A percentile compares a stretch with the other conserved stretches of the same genome.
Evolutionary conservation across 129 eudicot species (phyloP).

Genomic region (Deinandra increscens): DNA sequence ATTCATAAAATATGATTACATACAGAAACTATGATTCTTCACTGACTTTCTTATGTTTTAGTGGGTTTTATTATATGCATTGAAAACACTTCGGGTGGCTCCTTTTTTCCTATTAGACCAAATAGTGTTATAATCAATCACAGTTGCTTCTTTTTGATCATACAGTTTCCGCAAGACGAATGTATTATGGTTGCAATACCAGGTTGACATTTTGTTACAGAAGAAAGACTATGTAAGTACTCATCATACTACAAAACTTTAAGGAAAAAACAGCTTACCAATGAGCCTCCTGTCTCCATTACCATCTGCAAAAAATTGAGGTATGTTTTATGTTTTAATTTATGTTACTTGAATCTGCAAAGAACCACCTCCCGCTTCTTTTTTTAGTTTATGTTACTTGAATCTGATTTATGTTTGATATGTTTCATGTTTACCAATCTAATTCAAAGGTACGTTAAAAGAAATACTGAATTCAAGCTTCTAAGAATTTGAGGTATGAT

Average conservation of each 20-base stretch:
- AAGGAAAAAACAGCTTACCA: slow-evolving; percentile 64
- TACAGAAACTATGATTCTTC: neutral
- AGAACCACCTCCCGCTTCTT: too few species aligned
- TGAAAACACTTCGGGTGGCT: neutral
- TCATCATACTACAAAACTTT: too few species aligned
- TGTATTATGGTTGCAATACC: slow-evolving; percentile 87
- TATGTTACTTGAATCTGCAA: too few species aligned
- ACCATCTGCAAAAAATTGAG: too few species aligned
- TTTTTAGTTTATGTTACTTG: too few species aligned
- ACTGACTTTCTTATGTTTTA: neutral
- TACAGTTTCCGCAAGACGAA: slow-evolving; percentile 95
- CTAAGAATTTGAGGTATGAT: too few species aligned
- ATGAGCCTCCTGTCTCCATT: slow-evolving; percentile 67
- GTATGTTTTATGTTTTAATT: too few species aligned
- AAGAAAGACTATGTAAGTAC: slow-evolving; percentile 82
- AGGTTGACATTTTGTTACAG: slow-evolving; percentile 77
- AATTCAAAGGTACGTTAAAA: too few species aligned
- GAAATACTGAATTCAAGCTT: too few species aligned
- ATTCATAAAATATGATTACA: neutral
- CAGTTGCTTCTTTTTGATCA: slow-evolving; percentile 14
- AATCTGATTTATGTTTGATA: too few species aligned
- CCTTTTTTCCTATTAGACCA: neutral
- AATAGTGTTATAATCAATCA: neutral
- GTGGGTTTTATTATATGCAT: neutral
- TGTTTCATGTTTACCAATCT: too few species aligned